Conservation (phyloP, 768 basidiomycete genomes). For the Megacollybia marginata region DNA sequence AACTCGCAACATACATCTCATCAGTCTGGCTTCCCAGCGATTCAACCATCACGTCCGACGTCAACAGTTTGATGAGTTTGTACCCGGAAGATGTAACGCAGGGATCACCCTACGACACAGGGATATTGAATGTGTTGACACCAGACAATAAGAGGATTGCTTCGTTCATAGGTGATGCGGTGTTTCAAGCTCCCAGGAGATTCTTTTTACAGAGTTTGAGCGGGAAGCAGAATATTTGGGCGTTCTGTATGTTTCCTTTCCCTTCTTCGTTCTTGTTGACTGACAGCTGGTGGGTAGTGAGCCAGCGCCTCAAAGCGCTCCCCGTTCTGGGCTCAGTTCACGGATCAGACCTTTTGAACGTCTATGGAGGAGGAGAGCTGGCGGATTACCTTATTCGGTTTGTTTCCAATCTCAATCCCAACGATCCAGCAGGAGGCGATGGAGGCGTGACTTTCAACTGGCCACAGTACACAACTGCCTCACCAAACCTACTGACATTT, state of each 20-base stretch:
- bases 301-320: constrained; percentile 16
- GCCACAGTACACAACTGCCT: constrained; percentile 22
- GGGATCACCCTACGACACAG: constrained; percentile 33
- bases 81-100: constrained; percentile 18
- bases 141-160: constrained; percentile 30
- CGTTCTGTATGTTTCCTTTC: constrained; percentile 25
- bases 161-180: constrained; percentile 26
- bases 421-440: constrained; percentile 1
- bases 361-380: constrained; percentile 17
- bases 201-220: constrained; percentile 23
- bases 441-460: constrained; percentile 1
- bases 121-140: constrained; percentile 16
- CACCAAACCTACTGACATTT: constrained; percentile 17
- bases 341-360: constrained; percentile 14
- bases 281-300: constrained; percentile 14
- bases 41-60: too few relatives aligned
- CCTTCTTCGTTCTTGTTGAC: not conserved
- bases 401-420: constrained; percentile 3
- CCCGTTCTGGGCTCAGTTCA: constrained; percentile 24
- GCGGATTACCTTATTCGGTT: constrained; percentile 23
- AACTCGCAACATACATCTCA: constrained; percentile 11
- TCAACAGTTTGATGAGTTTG: constrained; percentile 6
- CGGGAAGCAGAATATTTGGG: constrained; percentile 29
- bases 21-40: constrained; percentile 11
- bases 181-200: constrained; percentile 29